Conservation (phyloP, 1,284 basidiomycete genomes). For the Rhodotorula sp. region DNA sequence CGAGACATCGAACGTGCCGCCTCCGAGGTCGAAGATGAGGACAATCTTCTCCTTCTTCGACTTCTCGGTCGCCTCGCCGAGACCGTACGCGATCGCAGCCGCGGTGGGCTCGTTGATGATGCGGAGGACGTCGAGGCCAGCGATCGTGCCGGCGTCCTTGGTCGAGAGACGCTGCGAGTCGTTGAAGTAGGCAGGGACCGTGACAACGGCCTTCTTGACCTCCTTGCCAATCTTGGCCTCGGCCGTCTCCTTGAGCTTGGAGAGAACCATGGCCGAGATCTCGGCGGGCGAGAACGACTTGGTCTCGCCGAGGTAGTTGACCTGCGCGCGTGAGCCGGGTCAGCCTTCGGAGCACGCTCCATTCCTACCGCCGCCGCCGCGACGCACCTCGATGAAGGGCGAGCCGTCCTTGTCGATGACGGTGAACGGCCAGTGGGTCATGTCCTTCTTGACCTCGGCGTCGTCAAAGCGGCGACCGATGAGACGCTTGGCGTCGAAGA, state of each 20-base stretch:
- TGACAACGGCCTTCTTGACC: slow-evolving; percentile 65
- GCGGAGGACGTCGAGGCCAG: slow-evolving; percentile 64
- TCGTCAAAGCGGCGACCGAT: slow-evolving; percentile 91
- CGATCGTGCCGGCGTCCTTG: slow-evolving; percentile 62
- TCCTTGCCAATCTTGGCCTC: slow-evolving; percentile 62
- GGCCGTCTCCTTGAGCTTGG: slow-evolving; percentile 91
- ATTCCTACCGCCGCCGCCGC: no score
- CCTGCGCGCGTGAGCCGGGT: slow-evolving; percentile 45
- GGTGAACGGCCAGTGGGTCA: slow-evolving; percentile 69
- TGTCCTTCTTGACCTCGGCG: slow-evolving; percentile 62
- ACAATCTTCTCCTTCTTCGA: slow-evolving; percentile 94
- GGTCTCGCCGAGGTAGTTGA: slow-evolving; percentile 60
- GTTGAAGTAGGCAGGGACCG: slow-evolving; percentile 69
- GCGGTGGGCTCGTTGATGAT: slow-evolving; percentile 65
- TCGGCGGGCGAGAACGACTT: slow-evolving; percentile 63
- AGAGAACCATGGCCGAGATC: slow-evolving; percentile 97
- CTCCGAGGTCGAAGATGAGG: slow-evolving; percentile 98
- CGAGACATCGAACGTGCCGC: slow-evolving; percentile 73
- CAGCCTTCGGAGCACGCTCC: neutral
- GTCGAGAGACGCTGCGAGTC: slow-evolving; percentile 65
- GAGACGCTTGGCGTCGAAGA: slow-evolving; percentile 93
- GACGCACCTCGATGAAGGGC: slow-evolving; percentile 52
- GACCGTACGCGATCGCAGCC: slow-evolving; percentile 57
- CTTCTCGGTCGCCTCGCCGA: slow-evolving; percentile 61
- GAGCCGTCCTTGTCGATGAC: slow-evolving; percentile 60